Conservation (phyloP, 345 rosid genomes). For the Iberis pinnata region DNA sequence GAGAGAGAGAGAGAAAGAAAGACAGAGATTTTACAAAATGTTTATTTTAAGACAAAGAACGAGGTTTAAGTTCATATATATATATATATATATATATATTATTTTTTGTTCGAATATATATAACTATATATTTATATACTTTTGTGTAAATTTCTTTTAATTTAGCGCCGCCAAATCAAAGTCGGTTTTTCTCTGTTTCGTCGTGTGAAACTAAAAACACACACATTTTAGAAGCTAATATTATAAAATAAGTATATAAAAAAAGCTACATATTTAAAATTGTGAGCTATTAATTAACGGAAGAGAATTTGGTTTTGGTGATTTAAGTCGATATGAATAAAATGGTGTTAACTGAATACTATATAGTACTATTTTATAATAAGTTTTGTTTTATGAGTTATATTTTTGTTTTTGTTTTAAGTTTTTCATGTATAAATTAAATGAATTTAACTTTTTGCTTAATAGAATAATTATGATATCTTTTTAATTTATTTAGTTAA, state of each 20-base stretch:
- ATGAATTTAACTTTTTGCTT: no score
- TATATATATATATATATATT: no score
- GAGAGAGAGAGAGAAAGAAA: constrained; percentile 4
- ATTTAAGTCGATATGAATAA: constrained; percentile 14
- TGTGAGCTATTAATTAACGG: constrained; percentile 7
- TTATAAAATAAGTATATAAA: no score
- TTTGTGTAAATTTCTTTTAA: not conserved
- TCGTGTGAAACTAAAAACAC: not conserved
- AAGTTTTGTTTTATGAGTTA: no score
- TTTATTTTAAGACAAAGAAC: constrained; percentile 14
- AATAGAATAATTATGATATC: no score
- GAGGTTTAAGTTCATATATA: constrained; percentile 23
- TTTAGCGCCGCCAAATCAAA: constrained; percentile 29
- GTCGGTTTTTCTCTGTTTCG: constrained; percentile 20
- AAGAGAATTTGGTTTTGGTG: constrained; percentile 20
- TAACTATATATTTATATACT: not conserved
- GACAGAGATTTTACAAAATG: constrained; percentile 2
- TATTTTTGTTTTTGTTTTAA: no score
- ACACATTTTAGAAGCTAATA: no score
- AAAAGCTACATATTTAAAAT: not conserved
- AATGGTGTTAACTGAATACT: no score
- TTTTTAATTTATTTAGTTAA: no score
- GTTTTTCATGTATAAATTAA: no score
- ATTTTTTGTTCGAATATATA: no score
- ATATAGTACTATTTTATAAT: no score